phyloP scores from a whole-genome alignment of 352 stramenopile species.

The Globisporangium paroecandrum region DNA sequence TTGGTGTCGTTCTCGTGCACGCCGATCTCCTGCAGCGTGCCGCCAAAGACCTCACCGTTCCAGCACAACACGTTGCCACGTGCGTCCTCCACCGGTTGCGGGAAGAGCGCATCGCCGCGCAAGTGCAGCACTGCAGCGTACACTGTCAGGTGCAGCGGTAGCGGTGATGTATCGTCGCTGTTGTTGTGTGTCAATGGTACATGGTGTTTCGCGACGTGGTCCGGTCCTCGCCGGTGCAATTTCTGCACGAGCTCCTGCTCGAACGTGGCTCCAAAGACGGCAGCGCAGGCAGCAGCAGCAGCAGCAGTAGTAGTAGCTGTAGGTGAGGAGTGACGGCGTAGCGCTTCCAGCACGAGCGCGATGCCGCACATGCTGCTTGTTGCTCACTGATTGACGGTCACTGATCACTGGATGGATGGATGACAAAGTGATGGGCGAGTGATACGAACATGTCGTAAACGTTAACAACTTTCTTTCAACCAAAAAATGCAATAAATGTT shows the following conservation, averaged over 20 bases:
- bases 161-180: background rate
- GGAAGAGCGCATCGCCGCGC: constrained; percentile 52
- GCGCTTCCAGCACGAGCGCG: constrained; percentile 23
- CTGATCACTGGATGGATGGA: background rate
- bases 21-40: constrained; percentile 6
- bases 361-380: constrained; percentile 33
- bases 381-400: background rate
- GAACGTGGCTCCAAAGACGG: constrained; percentile 9
- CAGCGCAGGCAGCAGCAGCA: background rate
- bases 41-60: constrained; percentile 92
- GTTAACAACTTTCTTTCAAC: background rate
- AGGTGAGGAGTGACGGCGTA: background rate
- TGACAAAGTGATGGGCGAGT: background rate
- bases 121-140: constrained; percentile 90
- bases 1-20: constrained; percentile 39
- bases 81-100: constrained; percentile 81
- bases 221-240: constrained; percentile 28
- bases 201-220: constrained; percentile 19
- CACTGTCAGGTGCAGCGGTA: constrained; percentile 35
- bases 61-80: constrained; percentile 79
- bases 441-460: background rate
- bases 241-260: constrained; percentile 14
- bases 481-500: no score
- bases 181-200: constrained; percentile 7
- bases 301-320: background rate